Evolutionary conservation across 768 basidiomycete genomes (phyloP).

Genomic region (Collybia sp.): DNA sequence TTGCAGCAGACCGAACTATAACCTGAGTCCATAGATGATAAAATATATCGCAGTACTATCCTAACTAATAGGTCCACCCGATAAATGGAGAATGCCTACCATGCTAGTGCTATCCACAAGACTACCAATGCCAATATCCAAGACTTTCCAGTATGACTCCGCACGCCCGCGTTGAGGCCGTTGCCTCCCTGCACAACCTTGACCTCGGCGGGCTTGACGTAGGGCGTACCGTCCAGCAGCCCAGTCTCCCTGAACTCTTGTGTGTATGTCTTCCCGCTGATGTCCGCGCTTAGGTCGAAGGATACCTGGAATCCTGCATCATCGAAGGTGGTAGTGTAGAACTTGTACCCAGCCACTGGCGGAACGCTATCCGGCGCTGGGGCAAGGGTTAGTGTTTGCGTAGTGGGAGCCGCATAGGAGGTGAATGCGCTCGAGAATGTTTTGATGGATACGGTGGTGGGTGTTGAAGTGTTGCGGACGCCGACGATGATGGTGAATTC

Average conservation of each 20-base stretch:
- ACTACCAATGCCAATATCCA: no score
- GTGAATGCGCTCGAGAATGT: constrained; percentile 18
- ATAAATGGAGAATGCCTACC: no score
- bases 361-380: constrained; percentile 16
- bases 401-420: constrained; percentile 17
- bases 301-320: constrained; percentile 24
- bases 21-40: no score
- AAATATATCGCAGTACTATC: no score
- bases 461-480: constrained; percentile 18
- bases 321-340: constrained; percentile 20
- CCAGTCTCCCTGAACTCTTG: constrained; percentile 23
- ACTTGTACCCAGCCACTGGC: constrained; percentile 22
- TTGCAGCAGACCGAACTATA: no score
- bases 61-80: no score
- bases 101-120: no score
- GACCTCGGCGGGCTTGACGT: constrained; percentile 10
- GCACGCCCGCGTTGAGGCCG: no score
- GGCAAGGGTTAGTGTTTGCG: constrained; percentile 16
- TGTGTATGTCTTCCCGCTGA: constrained; percentile 21
- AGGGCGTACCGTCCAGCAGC: constrained; percentile 20
- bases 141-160: no score
- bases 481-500: constrained; percentile 20
- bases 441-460: constrained; percentile 22
- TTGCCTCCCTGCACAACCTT: no score
- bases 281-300: constrained; percentile 21